Evolutionary conservation across 345 rosid genomes (phyloP).

Genomic region (Eucalyptus sp.): DNA sequence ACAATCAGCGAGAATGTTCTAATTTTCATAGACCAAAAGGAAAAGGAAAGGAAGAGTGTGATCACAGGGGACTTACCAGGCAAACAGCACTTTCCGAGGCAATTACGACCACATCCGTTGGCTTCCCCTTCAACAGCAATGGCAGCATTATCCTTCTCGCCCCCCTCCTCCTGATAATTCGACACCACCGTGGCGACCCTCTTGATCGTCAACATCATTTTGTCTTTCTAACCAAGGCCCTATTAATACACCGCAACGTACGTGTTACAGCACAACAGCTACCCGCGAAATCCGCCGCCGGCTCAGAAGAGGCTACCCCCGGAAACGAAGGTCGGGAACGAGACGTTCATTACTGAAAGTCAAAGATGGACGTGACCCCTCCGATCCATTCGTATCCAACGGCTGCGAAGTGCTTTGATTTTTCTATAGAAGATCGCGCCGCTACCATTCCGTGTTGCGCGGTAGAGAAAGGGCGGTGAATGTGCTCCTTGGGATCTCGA

Average conservation of each 20-base stretch:
- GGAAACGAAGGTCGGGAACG: not conserved
- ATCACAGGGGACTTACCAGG: not conserved
- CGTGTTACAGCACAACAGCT: not conserved
- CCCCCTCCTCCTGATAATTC: conserved; percentile 14
- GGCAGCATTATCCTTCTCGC: not conserved
- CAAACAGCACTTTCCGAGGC: conserved; percentile 22
- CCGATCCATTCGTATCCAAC: not conserved
- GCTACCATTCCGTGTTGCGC: not conserved
- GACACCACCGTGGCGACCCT: conserved; percentile 25
- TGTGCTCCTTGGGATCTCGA: not conserved
- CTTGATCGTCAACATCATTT: conserved; percentile 14
- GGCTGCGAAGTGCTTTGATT: not conserved
- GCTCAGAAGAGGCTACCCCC: not conserved
- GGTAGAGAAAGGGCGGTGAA: not conserved
- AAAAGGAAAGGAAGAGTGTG: not conserved
- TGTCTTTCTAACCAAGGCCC: not conserved
- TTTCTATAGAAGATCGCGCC: not conserved
- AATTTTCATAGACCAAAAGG: not conserved
- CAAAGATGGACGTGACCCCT: not conserved
- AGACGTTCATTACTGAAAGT: not conserved
- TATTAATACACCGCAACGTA: not conserved
- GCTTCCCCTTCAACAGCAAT: not conserved
- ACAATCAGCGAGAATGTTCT: not conserved
- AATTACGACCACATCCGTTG: conserved; percentile 14
- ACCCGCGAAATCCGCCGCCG: not conserved